Evolutionary conservation across 306 rosid species (phyloP), one percentile per base, ranked within the genome.

Genomic region (Lathyrus sativus): DNA sequence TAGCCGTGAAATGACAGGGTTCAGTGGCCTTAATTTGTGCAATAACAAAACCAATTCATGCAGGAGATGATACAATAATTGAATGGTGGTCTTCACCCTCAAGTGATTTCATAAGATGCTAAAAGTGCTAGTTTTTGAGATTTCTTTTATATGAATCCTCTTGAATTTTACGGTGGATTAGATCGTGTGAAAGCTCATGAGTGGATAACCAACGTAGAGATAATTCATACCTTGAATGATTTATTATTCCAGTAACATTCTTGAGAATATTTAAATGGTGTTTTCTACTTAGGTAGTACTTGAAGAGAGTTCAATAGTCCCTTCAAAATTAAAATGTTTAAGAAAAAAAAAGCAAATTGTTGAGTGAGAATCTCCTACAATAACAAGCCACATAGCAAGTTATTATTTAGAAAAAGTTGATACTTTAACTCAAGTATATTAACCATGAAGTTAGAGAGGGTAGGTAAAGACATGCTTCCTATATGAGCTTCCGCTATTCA

Each of bases 221-320:
- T n/a, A n/a, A n/a, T n/a, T n/a, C n/a, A 28, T 72, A 86, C 98
- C 92, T 89, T 5, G 85, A 74, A 18, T 96, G 96, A 71, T 83
- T 90, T 74, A 92, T 74, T 8, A 86, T 80, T 80, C 98, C 98
- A 79, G 83, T 85, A 54, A 80, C 81, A 82, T 88, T 86, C 67
- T 76, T 73, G 7, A 92, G 91, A 26, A 92, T 92, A 62, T 57
- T 68, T 56, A 81, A 0, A 41, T 75, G 85, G 11, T 84, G 76
- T 45, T 63, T 81, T 72, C 57, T 69, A 26, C 61, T n/a, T 81
- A 33, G 84, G 71, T 45, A 78, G 64, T 26, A 84, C 45, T 56
- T 78, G 78, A 56, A 81, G 67, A 39, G 65, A 46, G 65, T 42
- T 72, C 76, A 81, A 72, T 11, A 81, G 9, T 18, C 81, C 81